Evolutionary conservation across 805 yeast species (phyloP).

Genomic region (Cyberlindnera mrakii): DNA sequence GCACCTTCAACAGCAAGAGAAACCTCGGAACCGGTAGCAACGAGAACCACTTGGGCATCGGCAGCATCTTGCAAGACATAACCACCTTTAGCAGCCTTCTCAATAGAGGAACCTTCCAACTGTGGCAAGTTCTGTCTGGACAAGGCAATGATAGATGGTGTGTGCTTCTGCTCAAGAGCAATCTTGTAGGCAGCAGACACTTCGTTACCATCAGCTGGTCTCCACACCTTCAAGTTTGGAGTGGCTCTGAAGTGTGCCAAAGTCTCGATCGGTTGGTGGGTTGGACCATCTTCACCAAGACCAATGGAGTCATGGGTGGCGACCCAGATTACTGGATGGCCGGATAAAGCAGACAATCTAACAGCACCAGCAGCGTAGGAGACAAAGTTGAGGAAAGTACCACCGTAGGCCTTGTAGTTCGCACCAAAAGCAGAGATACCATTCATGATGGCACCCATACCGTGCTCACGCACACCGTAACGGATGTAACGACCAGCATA

Average conservation of each 20-base stretch:
- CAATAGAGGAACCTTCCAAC: slow-evolving; percentile 85
- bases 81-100: slow-evolving; percentile 93
- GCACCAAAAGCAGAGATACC: slow-evolving; percentile 92
- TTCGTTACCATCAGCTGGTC: slow-evolving; percentile 93
- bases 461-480: slow-evolving; percentile 99
- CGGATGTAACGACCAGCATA: slow-evolving; percentile 91
- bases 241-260: slow-evolving; percentile 80
- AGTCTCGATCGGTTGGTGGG: slow-evolving; percentile 89
- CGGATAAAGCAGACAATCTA: slow-evolving; percentile 77
- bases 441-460: slow-evolving; percentile 97
- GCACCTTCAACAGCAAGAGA: slow-evolving; percentile 76
- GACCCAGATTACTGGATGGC: slow-evolving; percentile 79
- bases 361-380: slow-evolving; percentile 84
- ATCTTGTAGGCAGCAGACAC: slow-evolving; percentile 74
- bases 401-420: slow-evolving; percentile 87
- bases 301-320: slow-evolving; percentile 90
- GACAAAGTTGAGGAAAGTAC: slow-evolving; percentile 93
- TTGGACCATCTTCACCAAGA: slow-evolving; percentile 91
- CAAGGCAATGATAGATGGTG: slow-evolving; percentile 72
- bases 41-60: slow-evolving; percentile 65
- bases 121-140: slow-evolving; percentile 90
- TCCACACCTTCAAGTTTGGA: slow-evolving; percentile 81
- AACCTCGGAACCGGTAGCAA: slow-evolving; percentile 93
- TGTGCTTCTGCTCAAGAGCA: slow-evolving; percentile 52
- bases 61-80: slow-evolving; percentile 64